Percentiles rank a stretch among this genome's conserved stretches.
phyloP scores from a whole-genome alignment of 495 filamentous ascomycete genomes.

The Endocarpon pusillum region DNA sequence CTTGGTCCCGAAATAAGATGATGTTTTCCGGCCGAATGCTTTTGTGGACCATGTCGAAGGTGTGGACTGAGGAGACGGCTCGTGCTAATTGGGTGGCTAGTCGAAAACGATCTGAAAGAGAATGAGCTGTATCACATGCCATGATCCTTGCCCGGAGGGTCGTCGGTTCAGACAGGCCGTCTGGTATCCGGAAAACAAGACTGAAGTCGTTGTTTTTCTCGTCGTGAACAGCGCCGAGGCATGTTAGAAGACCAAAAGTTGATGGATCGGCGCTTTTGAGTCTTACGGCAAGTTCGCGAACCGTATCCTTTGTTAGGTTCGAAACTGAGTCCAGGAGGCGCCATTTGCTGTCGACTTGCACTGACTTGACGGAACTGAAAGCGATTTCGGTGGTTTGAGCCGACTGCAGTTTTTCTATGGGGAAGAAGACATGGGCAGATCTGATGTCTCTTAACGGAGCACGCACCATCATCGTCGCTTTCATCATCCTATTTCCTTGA shows the following conservation, averaged over 20 bases:
- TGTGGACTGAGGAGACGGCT: slow-evolving; percentile 29
- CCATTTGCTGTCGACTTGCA: background rate
- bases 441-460: background rate
- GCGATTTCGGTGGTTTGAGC: slow-evolving; percentile 2
- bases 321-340: background rate
- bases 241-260: slow-evolving; percentile 31
- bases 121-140: background rate
- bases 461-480: background rate
- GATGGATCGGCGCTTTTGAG: slow-evolving; percentile 20
- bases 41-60: slow-evolving; percentile 35
- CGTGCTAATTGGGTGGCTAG: slow-evolving; percentile 25
- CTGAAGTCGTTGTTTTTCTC: background rate
- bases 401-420: background rate
- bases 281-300: slow-evolving; percentile 23
- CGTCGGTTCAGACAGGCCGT: slow-evolving; percentile 4
- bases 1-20: slow-evolving; percentile 18
- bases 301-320: slow-evolving; percentile 10
- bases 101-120: slow-evolving; percentile 10
- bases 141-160: slow-evolving; percentile 12
- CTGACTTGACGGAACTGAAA: slow-evolving; percentile 3
- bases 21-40: slow-evolving; percentile 35
- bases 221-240: slow-evolving; percentile 18
- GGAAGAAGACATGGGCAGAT: slow-evolving; percentile 9
- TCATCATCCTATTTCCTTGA: too few relatives aligned
- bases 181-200: slow-evolving; percentile 11